Evolutionary conservation across 192 early-diverging fungal genomes (phyloP), one percentile per base, ranked within the genome.

Genomic region (Backusella liffmaniae): DNA sequence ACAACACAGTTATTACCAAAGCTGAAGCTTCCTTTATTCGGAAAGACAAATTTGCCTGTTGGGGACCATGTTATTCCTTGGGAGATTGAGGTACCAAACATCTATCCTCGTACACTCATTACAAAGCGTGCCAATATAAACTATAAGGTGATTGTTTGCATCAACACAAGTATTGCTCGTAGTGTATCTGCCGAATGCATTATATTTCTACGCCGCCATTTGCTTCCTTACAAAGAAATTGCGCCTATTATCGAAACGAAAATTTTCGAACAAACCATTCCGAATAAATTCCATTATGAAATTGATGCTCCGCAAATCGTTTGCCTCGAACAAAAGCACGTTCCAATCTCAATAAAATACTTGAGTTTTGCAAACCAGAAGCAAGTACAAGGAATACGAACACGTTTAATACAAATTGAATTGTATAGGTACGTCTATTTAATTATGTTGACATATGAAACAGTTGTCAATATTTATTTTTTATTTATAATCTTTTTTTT

Each of bases 271-370:
- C 46, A 56, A 36, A 80, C 79, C 0, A 36, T 80, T 6, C 79
- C 79, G 0, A 72, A 71, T 13, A 80, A 77, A 77, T 80, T 80
- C 36, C 79, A 80, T 49, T 80, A 80, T 35, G 79, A 80, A 37
- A 77, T 80, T 36, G 75, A 80, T 21, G 72, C 67, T 23, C 79
- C 79, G 4, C 76, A 73, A 41, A 70, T 77, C 23, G 59, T 76
- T 5, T 80, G 75, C 36, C 35, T 80, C 7, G 79, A 80, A 30
- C 75, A 77, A 41, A 71, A 68, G 26, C 29, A 67, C 37, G 53
- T 80, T 35, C 66, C 75, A 13, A 67, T 74, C 16, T 36, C 75
- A 12, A 66, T 80, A 3, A 76, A 80, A 34, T 74, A 74, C 36
- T 30, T 80, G 16, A 70, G 76, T 36, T 74, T 80, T 46, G 71